phyloP scores from a whole-genome alignment of 2,329 filamentous ascomycete genomes.

The Fusarium sp. region DNA sequence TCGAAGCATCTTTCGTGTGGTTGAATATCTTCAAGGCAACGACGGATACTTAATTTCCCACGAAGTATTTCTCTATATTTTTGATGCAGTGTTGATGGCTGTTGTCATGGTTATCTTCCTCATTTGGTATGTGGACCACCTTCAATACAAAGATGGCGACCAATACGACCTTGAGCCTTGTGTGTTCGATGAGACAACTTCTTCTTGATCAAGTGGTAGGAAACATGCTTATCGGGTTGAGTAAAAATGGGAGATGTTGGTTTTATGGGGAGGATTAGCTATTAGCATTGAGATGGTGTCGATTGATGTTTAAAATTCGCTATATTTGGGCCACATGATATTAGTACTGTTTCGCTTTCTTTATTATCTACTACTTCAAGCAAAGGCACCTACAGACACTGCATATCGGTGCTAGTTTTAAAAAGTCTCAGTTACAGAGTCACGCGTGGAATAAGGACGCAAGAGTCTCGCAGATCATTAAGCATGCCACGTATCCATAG shows the following conservation, averaged over 20 bases:
- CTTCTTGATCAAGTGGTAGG: not conserved
- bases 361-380: no score
- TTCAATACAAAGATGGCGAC: not conserved
- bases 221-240: not conserved
- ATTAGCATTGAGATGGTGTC: no score
- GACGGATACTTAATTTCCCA: slow-evolving; percentile 44
- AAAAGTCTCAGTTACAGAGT: no score
- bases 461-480: no score
- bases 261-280: no score
- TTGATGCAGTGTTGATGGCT: slow-evolving; percentile 48
- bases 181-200: not conserved
- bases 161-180: not conserved
- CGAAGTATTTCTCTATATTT: slow-evolving; percentile 48
- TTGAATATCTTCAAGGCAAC: slow-evolving; percentile 52
- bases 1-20: slow-evolving; percentile 52
- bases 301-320: no score
- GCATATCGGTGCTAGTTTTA: no score
- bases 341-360: no score
- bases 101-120: not conserved
- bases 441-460: no score
- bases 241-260: not conserved
- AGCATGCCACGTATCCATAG: no score
- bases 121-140: not conserved
- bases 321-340: no score
- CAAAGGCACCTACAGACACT: no score